Percentiles rank a stretch among this genome's conserved stretches.
Conservation (phyloP, 768 basidiomycete genomes). For the Suillus paluster region DNA sequence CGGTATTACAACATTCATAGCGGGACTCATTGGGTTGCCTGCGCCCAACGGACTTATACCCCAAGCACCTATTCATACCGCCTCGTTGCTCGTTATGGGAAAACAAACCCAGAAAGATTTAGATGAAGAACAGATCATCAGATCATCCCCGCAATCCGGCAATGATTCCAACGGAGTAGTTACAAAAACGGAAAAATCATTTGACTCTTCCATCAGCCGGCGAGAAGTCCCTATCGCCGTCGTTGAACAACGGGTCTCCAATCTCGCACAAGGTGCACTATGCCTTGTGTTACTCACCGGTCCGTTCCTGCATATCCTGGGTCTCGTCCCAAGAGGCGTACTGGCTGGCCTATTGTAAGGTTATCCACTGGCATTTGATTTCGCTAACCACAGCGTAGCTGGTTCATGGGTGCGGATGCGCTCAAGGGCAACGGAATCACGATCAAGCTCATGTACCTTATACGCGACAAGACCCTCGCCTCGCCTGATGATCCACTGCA, state of each 20-base stretch:
- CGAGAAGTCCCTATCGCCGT: slow-evolving; percentile 70
- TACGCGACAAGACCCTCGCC: slow-evolving; percentile 71
- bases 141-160: slow-evolving; percentile 14
- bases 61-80: slow-evolving; percentile 93
- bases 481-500: slow-evolving; percentile 70
- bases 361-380: slow-evolving; percentile 15
- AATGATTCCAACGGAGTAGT: background rate
- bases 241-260: slow-evolving; percentile 93
- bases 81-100: slow-evolving; percentile 76
- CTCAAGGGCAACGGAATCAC: slow-evolving; percentile 85
- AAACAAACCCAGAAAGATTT: slow-evolving; percentile 40
- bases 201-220: slow-evolving; percentile 15
- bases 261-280: slow-evolving; percentile 81
- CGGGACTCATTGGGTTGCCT: slow-evolving; percentile 83
- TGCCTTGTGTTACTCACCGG: slow-evolving; percentile 81
- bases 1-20: slow-evolving; percentile 87
- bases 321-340: slow-evolving; percentile 80
- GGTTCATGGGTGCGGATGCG: slow-evolving; percentile 92
- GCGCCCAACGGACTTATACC: slow-evolving; percentile 87
- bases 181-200: slow-evolving; percentile 32
- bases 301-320: slow-evolving; percentile 81
- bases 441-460: slow-evolving; percentile 75
- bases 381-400: slow-evolving; percentile 45
- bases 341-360: slow-evolving; percentile 86
- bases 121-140: slow-evolving; percentile 37